A percentile compares a stretch with the other conserved stretches of the same genome.
Evolutionary conservation across 2,329 filamentous ascomycete species (phyloP).

Genomic region (Cadophora sp.): DNA sequence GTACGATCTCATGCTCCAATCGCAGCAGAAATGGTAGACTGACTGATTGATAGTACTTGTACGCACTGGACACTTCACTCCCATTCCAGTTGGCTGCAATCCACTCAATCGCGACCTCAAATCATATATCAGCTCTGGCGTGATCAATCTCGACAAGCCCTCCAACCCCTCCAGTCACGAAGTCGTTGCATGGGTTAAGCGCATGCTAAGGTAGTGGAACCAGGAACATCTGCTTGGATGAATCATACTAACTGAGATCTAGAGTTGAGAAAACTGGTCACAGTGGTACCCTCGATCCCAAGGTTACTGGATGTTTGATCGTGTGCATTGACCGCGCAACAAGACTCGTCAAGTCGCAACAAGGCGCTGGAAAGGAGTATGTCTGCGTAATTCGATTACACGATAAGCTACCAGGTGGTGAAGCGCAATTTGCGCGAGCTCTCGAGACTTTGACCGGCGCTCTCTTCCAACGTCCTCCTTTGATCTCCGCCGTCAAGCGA

Average conservation of each 20-base stretch:
- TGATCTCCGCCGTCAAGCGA: slow-evolving; percentile 98
- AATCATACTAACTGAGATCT: slow-evolving; percentile 31
- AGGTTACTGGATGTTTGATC: slow-evolving; percentile 95
- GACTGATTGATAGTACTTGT: slow-evolving; percentile 71
- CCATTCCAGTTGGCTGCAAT: slow-evolving; percentile 90
- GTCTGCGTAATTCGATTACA: slow-evolving; percentile 94
- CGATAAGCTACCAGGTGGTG: slow-evolving; percentile 91
- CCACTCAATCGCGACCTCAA: slow-evolving; percentile 95
- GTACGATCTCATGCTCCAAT: slow-evolving; percentile 58
- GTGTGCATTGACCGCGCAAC: slow-evolving; percentile 97
- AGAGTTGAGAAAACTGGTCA: slow-evolving; percentile 97
- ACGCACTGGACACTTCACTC: slow-evolving; percentile 95
- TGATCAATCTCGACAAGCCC: slow-evolving; percentile 98
- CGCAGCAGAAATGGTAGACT: slow-evolving; percentile 10
- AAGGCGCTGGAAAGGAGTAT: slow-evolving; percentile 99
- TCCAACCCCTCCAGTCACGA: slow-evolving; percentile 98
- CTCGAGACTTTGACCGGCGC: slow-evolving; percentile 96
- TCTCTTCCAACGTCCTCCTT: slow-evolving; percentile 93
- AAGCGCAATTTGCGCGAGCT: slow-evolving; percentile 90
- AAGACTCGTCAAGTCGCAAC: slow-evolving; percentile 97
- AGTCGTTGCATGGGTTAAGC: slow-evolving; percentile 99
- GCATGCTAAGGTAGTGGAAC: slow-evolving; percentile 78
- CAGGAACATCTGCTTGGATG: slow-evolving; percentile 15
- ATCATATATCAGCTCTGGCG: slow-evolving; percentile 94
- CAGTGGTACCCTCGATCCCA: slow-evolving; percentile 97